Base-by-base conservation (phyloP, 2,329 filamentous ascomycete species). In the Pseudogymnoascus sp. region DNA sequence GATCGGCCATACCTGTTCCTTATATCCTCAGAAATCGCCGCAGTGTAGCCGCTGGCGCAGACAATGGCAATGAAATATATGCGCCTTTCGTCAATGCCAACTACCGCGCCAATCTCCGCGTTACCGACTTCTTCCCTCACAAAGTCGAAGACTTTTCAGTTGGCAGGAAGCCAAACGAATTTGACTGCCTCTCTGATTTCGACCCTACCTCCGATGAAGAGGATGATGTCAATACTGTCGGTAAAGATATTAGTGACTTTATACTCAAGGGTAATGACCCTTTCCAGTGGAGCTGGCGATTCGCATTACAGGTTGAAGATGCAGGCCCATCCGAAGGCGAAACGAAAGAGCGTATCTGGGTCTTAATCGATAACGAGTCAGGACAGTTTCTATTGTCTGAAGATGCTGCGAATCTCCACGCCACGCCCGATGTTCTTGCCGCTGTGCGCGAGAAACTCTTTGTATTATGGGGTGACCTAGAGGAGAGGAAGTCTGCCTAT, bases 391-490 rank as follows among this genome's bases (percentile, higher is more conserved):
- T 89, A 11, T 73, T 88, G 8, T 73, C 78, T 39, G 64, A 68
- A 5, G 64, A 82, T 66, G 80, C 86, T 41, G 71, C 72, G 5
- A 74, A 84, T 71, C 78, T 96, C 35, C 80, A 79, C 17, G 70
- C 73, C n/a, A 75, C 88, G 47, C 67, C 73, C 2, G 59, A 72
- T 0, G 69, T 74, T 1, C 75, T 94, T 0, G 71, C 68, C 2
- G 64, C 72, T 5, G 74, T 97, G 4, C 81, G 84, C 59, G 84
- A 95, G 66, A 86, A 82, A 67, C 77, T 97, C 61, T 93, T 87
- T 70, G 76, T 84, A 36, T 78, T 97, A 1, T 97, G 93, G 92
- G 93, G 93, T 1, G 84, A 96, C 64, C 77, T 97, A 1, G 86
- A 92, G 70, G 90, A 96, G 70, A 72, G 77, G 57, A 90, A 89